These are phyloP conservation scores for Apiospora arundinis DNA, from an alignment of 2,329 filamentous ascomycete species.

Conservation along the genomic window DNA sequence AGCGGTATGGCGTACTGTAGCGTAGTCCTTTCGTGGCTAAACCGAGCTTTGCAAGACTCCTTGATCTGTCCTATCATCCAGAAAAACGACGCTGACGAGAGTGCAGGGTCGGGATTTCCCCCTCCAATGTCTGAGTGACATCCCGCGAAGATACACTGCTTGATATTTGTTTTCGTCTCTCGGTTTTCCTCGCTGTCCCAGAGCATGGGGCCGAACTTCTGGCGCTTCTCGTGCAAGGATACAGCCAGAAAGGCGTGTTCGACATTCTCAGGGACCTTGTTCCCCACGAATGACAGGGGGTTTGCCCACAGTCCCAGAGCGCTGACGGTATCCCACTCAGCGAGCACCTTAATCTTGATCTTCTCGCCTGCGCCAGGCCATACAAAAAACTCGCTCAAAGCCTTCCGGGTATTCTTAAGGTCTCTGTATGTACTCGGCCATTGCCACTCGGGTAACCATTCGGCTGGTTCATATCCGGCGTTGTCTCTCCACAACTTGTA, in stretches of 20 bases:
- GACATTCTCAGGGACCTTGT: background rate
- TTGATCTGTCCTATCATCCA: background rate
- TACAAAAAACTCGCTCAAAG: background rate
- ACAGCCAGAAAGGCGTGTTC: background rate
- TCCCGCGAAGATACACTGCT: background rate
- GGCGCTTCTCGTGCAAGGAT: background rate
- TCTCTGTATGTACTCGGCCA: background rate
- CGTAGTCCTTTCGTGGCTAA: background rate
- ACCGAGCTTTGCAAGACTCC: background rate
- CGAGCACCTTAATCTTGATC: background rate
- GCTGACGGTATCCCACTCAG: background rate
- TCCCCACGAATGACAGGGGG: background rate
- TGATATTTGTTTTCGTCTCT: background rate
- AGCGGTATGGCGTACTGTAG: background rate
- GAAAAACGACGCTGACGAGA: background rate
- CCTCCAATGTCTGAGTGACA: background rate
- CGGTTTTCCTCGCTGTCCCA: background rate
- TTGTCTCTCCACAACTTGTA: background rate
- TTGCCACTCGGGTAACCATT: rapidly evolving
- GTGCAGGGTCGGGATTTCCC: background rate
- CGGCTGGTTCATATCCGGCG: background rate
- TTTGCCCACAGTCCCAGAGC: background rate
- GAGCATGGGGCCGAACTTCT: background rate
- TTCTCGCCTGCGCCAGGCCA: too few relatives aligned
- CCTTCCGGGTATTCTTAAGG: background rate